Base-by-base conservation (phyloP, 1,284 basidiomycete genomes). In the Phylloporus sp. region DNA sequence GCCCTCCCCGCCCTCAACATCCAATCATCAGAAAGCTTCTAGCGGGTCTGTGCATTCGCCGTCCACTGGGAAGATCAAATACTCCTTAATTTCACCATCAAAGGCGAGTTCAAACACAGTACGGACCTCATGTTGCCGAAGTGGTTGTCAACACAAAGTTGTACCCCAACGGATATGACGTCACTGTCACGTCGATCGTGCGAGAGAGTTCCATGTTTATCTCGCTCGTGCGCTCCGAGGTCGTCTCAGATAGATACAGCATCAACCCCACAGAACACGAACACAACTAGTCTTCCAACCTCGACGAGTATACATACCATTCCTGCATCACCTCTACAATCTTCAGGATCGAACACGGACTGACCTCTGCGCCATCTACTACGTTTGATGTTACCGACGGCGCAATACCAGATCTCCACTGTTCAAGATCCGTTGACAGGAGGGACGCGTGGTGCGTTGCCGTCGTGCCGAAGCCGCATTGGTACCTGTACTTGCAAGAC, bases 351-450 rank as follows among this genome's bases (percentile, higher is more conserved):
- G 66, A 87, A 84, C 67, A 82, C 84, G 17, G 86, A 87, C 68
- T 83, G 83, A 60, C 87, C 89, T 11, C 86, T 90, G 27, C 86
- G 93, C 47, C 94, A 96, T 77, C 78, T 97, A 25, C 72, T 97
- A 15, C 85, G 92, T 55, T 77, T 97, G 64, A 90, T 86, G 49
- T 80, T 97, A n/a, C 95, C 95, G 4, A 95, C 94, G 1, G 89
- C 91, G 15, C 92, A 91, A 68, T 94, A 91, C 75, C 89, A 91
- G 75, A 84, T 90, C 41, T 89, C 90, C 53, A 89, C 88, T 1
- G 87, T 96, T 25, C 83, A 88, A 66, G 94, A 96, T 81, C 95
- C 95, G 12, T 81, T 96, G 71, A 95, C 92, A 3, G 92, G 91
- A 23, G 89, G 93, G 77, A 84, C 84, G 67, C 83, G 86, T 69